Conservation (phyloP, 345 rosid genomes). For the Moricandia moricandioides region DNA sequence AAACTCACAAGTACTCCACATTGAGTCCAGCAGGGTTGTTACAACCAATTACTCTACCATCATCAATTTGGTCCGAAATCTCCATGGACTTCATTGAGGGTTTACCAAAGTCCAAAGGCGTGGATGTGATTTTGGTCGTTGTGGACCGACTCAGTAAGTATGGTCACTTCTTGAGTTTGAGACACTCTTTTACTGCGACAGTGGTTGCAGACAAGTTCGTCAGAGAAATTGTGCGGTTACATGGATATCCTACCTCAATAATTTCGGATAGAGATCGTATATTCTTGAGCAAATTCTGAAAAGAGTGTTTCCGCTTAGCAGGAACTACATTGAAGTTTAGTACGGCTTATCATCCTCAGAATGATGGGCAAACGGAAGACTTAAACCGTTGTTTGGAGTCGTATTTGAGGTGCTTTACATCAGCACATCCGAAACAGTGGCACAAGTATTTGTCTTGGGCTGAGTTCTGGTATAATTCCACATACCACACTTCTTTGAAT, state of each 20-base stretch:
- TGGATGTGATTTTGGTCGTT: background rate
- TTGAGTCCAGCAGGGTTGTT: background rate
- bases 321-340: too few relatives aligned
- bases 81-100: background rate
- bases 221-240: background rate
- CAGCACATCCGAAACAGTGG: too few relatives aligned
- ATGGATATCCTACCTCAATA: background rate
- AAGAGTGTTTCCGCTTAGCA: too few relatives aligned
- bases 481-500: too few relatives aligned
- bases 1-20: background rate
- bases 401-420: too few relatives aligned
- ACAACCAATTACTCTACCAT: background rate
- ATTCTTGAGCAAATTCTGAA: background rate
- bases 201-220: background rate
- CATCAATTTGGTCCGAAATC: too few relatives aligned
- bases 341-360: too few relatives aligned
- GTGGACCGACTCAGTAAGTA: background rate
- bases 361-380: too few relatives aligned
- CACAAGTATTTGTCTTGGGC: too few relatives aligned
- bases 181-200: background rate
- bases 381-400: too few relatives aligned
- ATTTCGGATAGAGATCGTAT: background rate
- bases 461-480: too few relatives aligned
- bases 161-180: background rate
- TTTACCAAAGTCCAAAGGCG: accelerated